A percentile compares a stretch with the other conserved stretches of the same genome.
Evolutionary conservation across 805 yeast species (phyloP).

Genomic region (Brettanomyces nanus): DNA sequence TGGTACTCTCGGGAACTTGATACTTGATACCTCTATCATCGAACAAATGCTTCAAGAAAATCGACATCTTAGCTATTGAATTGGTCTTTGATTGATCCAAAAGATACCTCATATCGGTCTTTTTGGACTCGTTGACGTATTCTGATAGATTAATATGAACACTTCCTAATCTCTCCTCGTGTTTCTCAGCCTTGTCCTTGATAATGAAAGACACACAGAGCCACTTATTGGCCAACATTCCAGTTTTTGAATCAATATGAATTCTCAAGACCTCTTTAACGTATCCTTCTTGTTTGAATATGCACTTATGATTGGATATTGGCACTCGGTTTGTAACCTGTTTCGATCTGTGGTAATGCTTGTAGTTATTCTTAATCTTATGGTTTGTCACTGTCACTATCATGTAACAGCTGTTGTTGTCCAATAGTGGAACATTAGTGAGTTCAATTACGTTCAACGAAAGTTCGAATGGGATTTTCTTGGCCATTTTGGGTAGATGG

Average conservation of each 20-base stretch:
- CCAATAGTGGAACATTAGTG: slow-evolving; percentile 75
- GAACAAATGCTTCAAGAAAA: slow-evolving; percentile 20
- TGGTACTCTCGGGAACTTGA: not conserved
- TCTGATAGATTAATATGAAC: slow-evolving; percentile 66
- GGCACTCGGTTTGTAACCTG: slow-evolving; percentile 29
- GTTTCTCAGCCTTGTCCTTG: slow-evolving; percentile 23
- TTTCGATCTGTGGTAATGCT: slow-evolving; percentile 11
- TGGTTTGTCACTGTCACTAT: slow-evolving; percentile 26
- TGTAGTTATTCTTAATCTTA: slow-evolving; percentile 9
- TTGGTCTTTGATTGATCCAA: slow-evolving; percentile 76
- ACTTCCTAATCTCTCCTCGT: slow-evolving; percentile 50
- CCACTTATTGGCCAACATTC: slow-evolving; percentile 35
- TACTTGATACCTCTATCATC: slow-evolving; percentile 1
- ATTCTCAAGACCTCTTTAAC: slow-evolving; percentile 29
- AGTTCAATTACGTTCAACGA: slow-evolving; percentile 55
- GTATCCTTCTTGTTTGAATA: slow-evolving; percentile 29
- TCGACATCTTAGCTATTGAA: slow-evolving; percentile 58
- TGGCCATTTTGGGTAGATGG: not conserved
- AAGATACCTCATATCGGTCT: slow-evolving; percentile 53
- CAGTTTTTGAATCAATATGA: slow-evolving; percentile 31
- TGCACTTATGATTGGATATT: slow-evolving; percentile 39
- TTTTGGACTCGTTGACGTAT: slow-evolving; percentile 47
- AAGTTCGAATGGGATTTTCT: slow-evolving; percentile 41
- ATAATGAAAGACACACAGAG: slow-evolving; percentile 30
- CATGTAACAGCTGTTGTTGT: slow-evolving; percentile 54